Conservation (phyloP, 106 monocot species). For the Iris macrosiphon region DNA sequence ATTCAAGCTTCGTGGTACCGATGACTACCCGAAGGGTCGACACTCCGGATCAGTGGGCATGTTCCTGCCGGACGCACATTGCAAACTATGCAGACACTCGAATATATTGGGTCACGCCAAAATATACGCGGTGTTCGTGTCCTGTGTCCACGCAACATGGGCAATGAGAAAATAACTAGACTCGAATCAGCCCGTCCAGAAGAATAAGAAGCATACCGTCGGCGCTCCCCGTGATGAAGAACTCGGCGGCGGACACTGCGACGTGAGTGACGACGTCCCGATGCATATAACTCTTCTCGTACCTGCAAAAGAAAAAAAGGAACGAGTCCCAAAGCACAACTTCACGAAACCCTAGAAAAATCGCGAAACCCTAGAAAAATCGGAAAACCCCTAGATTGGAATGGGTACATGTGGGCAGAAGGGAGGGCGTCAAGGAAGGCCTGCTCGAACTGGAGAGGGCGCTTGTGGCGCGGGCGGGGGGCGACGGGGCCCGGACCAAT, state of each 20-base stretch:
- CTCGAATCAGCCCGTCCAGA: too few relatives aligned
- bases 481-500: constrained; percentile 75
- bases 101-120: too few relatives aligned
- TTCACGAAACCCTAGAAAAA: background rate
- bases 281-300: constrained; percentile 99
- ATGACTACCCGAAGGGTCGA: too few relatives aligned
- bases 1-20: too few relatives aligned
- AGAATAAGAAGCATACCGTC: constrained; percentile 39
- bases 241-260: constrained; percentile 79
- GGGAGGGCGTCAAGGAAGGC: constrained; percentile 90
- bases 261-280: constrained; percentile 96
- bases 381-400: background rate
- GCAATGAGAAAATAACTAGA: too few relatives aligned
- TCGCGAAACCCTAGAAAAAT: background rate
- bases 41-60: too few relatives aligned
- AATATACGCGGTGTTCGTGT: too few relatives aligned
- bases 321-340: too few relatives aligned
- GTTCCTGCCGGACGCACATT: too few relatives aligned
- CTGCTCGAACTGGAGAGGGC: constrained; percentile 96
- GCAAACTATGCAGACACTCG: too few relatives aligned
- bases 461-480: constrained; percentile 46
- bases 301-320: too few relatives aligned
- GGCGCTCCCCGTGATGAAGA: constrained; percentile 82
- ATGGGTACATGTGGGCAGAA: constrained; percentile 71
- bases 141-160: too few relatives aligned